Evolutionary conservation across 495 filamentous ascomycete species (phyloP), one percentile per base, ranked within the genome.

Genomic region (Penicillium alfredii): DNA sequence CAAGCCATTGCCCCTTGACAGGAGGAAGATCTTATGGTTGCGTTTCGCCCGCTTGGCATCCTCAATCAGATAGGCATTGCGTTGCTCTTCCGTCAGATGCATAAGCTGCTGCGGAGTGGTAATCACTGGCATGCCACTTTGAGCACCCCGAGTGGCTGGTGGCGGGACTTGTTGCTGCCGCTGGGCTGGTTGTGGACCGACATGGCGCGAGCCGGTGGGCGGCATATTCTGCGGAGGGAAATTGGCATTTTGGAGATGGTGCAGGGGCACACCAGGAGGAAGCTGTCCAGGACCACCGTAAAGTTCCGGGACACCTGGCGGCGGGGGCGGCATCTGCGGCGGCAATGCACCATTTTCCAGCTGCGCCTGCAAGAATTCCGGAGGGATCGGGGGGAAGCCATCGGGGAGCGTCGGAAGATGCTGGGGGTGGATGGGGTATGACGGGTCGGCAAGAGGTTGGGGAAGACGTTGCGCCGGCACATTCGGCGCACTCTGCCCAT

Each of bases 11-110:
- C 93, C 89, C 49, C 81, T 85, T 6, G 93, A 94, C 15, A 99
- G 68, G 15, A 92, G 74, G 51, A 85, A 87, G 35, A 99, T 99
- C 68, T 99, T 99, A 68, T 97, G 90, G 55, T 97, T 97, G 19
- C 92, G 80, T 65, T 99, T 99, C 3, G 93, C 86, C 30, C 93
- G 78, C 62, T 88, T 94, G 7, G 90, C 88, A 56, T 97, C 92
- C 47, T 94, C 92, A 42, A 83, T 76, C 39, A 94, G 58, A 54
- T 85, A 94, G 9, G 80, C 75, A 10, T 79, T 71, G 42, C 88
- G 86, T 32, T 82, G 73, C 27, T 87, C 82, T 41, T 89, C 82
- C n/a, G 81, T 77, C 33, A 94, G 67, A 22, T 84, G 69, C 38
- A 84, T 68, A 15, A 90, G 71, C 49, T 94, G 89, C 33, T 84